Evolutionary conservation across 768 basidiomycete species (phyloP), one percentile per base, ranked within the genome.

Genomic region (Tylopilus intermedius): DNA sequence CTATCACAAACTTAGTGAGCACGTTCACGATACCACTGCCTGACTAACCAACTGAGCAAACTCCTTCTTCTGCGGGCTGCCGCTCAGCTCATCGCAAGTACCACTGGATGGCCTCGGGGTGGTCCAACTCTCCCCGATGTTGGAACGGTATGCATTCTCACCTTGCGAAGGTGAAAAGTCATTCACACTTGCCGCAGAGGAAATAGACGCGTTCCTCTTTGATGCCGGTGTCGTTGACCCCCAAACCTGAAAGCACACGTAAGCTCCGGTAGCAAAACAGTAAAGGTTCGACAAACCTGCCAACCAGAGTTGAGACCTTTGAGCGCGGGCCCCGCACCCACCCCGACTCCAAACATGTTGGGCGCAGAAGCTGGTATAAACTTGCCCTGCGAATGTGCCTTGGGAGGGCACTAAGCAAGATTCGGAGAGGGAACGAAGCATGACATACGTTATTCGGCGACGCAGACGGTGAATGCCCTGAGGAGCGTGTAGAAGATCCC

Each of bases 401-500:
- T 55, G 51, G 49, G 32, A 45, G 30, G 39, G 10, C 10, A 50
- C 60, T 52, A 63, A 53, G 40, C 11, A 45, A 33, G n/a, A 50
- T 24, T 50, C 37, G 41, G 30, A 3, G 6, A 13, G 32, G 21
- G n/a, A 14, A 43, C 13, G n/a, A 56, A 37, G 48, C 32, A 21
- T 5, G 15, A 70, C 76, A 55, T 64, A 87, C 86, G 65, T 78
- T 77, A 61, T 72, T 74, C 18, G 84, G 82, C 22, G 85, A 82
- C 45, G 72, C 71, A 37, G 80, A 71, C 0, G 86, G 84, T 2
- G 86, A 86, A 61, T 79, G 84, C 29, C 77, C 74, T 43, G 75
- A 73, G 45, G 85, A 85, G 54, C 79, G 82, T 15, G 79, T 77
- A n/a, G 85, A 83, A 26, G 86, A 84, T 50, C 78, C 80, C 32